Conservation (phyloP, 768 basidiomycete genomes). For the Candolleomyces aberdarensis region DNA sequence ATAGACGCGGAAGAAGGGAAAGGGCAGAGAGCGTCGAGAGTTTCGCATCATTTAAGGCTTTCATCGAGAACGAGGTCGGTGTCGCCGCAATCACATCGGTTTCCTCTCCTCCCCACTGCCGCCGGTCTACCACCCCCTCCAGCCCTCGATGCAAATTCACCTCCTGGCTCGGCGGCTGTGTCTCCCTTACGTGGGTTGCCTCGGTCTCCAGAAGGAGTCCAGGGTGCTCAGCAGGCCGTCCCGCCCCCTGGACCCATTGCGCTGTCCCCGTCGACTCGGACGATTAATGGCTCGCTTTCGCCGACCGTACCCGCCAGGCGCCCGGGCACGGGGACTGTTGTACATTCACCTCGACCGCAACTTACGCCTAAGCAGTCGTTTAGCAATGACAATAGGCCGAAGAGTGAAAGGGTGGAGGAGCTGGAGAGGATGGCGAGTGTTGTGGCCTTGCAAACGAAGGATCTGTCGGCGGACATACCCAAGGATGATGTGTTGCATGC, state of each 20-base stretch:
- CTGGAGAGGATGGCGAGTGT: slow-evolving; percentile 74
- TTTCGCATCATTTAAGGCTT: slow-evolving; percentile 55
- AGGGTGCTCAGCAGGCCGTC: no score
- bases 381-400: slow-evolving; percentile 33
- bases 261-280: neutral
- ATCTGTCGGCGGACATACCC: slow-evolving; percentile 39
- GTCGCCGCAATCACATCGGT: slow-evolving; percentile 59
- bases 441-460: slow-evolving; percentile 34
- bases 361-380: slow-evolving; percentile 64
- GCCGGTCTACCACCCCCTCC: slow-evolving; percentile 13
- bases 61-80: slow-evolving; percentile 58
- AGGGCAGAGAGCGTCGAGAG: slow-evolving; percentile 55
- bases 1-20: slow-evolving; percentile 53
- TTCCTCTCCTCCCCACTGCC: slow-evolving; percentile 33
- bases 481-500: slow-evolving; percentile 15
- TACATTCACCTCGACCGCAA: slow-evolving; percentile 67
- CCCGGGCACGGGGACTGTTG: slow-evolving; percentile 27
- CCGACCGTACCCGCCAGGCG: slow-evolving; percentile 10
- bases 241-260: neutral
- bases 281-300: slow-evolving; percentile 14
- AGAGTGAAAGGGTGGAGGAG: slow-evolving; percentile 60
- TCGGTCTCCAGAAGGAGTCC: no score
- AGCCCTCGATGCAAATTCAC: slow-evolving; percentile 7
- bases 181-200: neutral
- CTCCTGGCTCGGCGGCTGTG: neutral